Conservation (phyloP, 257 asterid genomes). For the Buddleja alternifolia region DNA sequence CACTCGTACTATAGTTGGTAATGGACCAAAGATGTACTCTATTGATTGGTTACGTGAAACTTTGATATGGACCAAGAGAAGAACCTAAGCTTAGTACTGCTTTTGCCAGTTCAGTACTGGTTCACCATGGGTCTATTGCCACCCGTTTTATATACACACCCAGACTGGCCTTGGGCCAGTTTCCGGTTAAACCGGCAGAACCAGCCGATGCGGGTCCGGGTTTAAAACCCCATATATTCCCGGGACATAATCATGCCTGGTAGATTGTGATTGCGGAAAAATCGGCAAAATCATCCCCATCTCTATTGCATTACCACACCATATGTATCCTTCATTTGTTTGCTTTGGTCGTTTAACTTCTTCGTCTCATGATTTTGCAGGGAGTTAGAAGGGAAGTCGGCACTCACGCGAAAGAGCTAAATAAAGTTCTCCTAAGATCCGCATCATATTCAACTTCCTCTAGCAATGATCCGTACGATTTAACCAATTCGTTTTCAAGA, state of each 20-base stretch:
- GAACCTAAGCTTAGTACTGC: background rate
- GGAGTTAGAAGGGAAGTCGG: conserved; percentile 98
- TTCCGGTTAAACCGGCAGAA: no score
- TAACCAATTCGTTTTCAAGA: conserved; percentile 37
- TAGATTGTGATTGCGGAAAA: no score
- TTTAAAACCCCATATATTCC: no score
- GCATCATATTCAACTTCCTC: conserved; percentile 39
- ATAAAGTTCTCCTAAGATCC: conserved; percentile 48
- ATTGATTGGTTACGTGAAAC: background rate
- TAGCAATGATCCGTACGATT: conserved; percentile 31
- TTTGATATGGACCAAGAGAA: background rate
- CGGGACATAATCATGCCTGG: no score
- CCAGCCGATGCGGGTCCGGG: no score
- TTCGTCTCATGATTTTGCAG: conserved; percentile 47
- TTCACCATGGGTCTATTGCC: no score
- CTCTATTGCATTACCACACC: background rate
- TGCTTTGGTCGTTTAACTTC: conserved; percentile 5
- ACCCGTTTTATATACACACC: no score
- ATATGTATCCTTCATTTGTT: conserved; percentile 8
- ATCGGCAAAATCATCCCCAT: conserved; percentile 7
- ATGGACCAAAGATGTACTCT: background rate
- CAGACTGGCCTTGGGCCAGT: no score
- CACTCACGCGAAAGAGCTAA: conserved; percentile 71
- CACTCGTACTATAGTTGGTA: no score
- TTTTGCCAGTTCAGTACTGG: background rate